These are phyloP conservation scores for Penicillium vulpinum DNA, from an alignment of 2,329 filamentous ascomycete species.

Conservation along the genomic window DNA sequence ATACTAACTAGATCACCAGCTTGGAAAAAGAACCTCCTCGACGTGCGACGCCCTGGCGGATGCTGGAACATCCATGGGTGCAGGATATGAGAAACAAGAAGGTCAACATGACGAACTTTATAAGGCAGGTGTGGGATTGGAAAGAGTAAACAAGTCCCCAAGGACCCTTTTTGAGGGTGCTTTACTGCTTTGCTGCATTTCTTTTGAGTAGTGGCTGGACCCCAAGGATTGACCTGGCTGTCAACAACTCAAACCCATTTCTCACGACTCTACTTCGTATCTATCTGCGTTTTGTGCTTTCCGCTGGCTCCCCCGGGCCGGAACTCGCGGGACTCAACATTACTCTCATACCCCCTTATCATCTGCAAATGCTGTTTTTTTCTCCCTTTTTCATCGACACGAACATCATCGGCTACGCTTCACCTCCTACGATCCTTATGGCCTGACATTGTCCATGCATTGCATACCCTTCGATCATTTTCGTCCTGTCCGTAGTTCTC, in stretches of 20 bases:
- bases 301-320: slow-evolving; percentile 17
- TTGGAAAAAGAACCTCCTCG: slow-evolving; percentile 88
- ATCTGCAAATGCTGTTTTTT: slow-evolving; percentile 4
- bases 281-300: slow-evolving; percentile 9
- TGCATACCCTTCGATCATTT: background rate
- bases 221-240: slow-evolving; percentile 30
- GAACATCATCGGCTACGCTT: slow-evolving; percentile 18
- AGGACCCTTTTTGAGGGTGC: slow-evolving; percentile 1
- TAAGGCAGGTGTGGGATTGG: slow-evolving; percentile 97
- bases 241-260: slow-evolving; percentile 24
- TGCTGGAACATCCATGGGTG: slow-evolving; percentile 99
- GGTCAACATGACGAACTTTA: slow-evolving; percentile 95
- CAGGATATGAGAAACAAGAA: slow-evolving; percentile 92
- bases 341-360: slow-evolving; percentile 22
- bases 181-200: slow-evolving; percentile 9
- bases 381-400: slow-evolving; percentile 9
- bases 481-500: background rate
- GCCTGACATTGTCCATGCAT: slow-evolving; percentile 15
- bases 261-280: slow-evolving; percentile 9
- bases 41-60: slow-evolving; percentile 93
- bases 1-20: slow-evolving; percentile 51
- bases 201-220: slow-evolving; percentile 28
- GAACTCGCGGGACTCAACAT: slow-evolving; percentile 18
- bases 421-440: slow-evolving; percentile 25
- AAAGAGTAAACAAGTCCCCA: slow-evolving; percentile 57